Base-by-base conservation (phyloP, 495 filamentous ascomycete genomes). In the Pyrenopolyporus hunteri region DNA sequence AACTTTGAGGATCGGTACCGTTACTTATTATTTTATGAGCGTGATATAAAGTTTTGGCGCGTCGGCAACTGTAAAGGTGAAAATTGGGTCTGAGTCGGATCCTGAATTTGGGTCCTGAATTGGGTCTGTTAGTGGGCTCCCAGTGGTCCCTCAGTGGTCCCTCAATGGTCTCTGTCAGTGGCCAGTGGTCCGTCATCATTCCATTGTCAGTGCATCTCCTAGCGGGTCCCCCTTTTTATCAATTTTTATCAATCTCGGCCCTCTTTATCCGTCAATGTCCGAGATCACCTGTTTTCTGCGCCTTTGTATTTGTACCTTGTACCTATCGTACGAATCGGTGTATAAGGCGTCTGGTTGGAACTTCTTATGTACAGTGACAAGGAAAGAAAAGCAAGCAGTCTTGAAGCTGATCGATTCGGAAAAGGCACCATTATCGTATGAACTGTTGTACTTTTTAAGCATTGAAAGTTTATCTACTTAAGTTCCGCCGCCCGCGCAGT, bases 221-320 rank as follows among this genome's bases (percentile, higher is more conserved):
- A 19, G 36, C 44, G 33, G 49, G 55, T 49, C 62, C 62, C 62
- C 62, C 50, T 65, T 65, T 64, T 61, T 64, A 59, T 65, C 61
- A 59, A 54, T 64, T 65, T n/a, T 59, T 56, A 65, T 59, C 62
- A 65, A 60, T 65, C 56, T 65, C 62, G 62, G 62, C 19, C 51
- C 3, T 14, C n/a, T 25, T 17, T 31, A 46, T 40, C 62, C 56
- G 50, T 14, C 44, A 42, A 63, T 43, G 50, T 65, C 62, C 62
- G 62, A 65, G 62, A 65, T 65, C 62, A 65, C 62, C 62, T 65
- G 62, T 65, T 65, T 60, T 14, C 16, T 32, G 8, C 31, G n/a
- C n/a, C n/a, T n/a, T n/a, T n/a, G 58, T 28, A 25, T 14, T 14
- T 48, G 0, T 55, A 20, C 33, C 29, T 47, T 33, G 31, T 60